These are phyloP conservation scores for Paraconiothyrium brasiliense DNA, from an alignment of 2,329 filamentous ascomycete species.

Conservation along the genomic window DNA sequence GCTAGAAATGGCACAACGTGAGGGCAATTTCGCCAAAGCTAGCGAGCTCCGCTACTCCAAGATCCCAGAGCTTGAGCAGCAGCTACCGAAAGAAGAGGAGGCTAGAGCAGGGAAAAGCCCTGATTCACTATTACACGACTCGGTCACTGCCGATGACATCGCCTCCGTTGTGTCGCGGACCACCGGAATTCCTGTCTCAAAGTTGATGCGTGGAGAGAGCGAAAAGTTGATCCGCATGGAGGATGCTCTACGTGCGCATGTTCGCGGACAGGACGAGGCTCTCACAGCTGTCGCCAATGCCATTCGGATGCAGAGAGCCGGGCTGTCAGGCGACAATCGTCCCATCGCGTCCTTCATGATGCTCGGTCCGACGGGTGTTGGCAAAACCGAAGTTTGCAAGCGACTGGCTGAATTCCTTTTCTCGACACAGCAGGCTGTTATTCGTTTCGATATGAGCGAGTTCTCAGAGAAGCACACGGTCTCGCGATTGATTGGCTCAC, in stretches of 20 bases:
- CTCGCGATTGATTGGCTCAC: constrained; percentile 88
- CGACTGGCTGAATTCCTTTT: constrained; percentile 94
- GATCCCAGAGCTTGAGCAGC: constrained; percentile 82
- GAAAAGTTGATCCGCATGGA: constrained; percentile 98
- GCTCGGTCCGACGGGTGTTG: constrained; percentile 93
- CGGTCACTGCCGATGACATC: constrained; percentile 95
- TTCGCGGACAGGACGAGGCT: constrained; percentile 94
- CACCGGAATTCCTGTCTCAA: constrained; percentile 91
- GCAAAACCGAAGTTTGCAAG: constrained; percentile 97
- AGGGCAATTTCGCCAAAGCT: constrained; percentile 89
- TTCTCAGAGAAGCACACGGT: constrained; percentile 98
- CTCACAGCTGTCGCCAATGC: constrained; percentile 90
- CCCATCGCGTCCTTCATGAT: constrained; percentile 97
- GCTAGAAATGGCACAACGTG: constrained; percentile 84
- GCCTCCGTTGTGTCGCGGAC: constrained; percentile 88
- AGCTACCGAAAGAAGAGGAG: constrained; percentile 78
- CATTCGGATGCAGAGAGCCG: constrained; percentile 91
- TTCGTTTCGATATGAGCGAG: constrained; percentile 97
- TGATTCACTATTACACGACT: constrained; percentile 83
- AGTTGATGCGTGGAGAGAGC: constrained; percentile 90
- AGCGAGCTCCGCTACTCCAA: constrained; percentile 88
- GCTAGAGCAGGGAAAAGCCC: constrained; percentile 34
- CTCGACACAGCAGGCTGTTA: constrained; percentile 87
- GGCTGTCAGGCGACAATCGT: constrained; percentile 88
- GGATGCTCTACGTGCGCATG: constrained; percentile 80